Base-by-base conservation (phyloP, 2,329 filamentous ascomycete species). In the Stagonosporopsis tanaceti region DNA sequence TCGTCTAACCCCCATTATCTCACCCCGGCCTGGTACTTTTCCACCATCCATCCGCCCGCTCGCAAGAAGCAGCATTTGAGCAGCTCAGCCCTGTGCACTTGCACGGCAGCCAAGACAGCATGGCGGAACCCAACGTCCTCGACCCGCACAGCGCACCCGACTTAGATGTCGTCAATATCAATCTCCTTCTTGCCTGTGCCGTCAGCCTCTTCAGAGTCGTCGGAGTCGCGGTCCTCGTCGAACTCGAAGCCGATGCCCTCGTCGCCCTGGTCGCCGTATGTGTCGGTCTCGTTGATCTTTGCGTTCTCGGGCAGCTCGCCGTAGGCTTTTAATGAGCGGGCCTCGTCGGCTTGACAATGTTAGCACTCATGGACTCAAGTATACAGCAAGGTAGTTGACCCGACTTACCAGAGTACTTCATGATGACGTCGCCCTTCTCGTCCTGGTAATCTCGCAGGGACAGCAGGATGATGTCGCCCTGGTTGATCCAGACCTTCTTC, bases 241-340 rank as follows among this genome's bases (percentile, higher is more conserved):
- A 98, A 98, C 83, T 98, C 95, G 84, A 99, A 97, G 81, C 95
- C 95, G 82, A 91, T 92, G 75, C 97, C 75, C 79, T 95, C 94
- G 78, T 96, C 90, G 79, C 93, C 93, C 78, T 93, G 91, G 79
- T 93, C 91, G 74, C 92, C 87, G 76, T 87, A 96, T 45, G 92
- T 96, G 80, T 98, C 95, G 65, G 93, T 97, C 87, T 99, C 95
- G 87, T 99, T 99, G 87, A 99, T 99, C 90, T 98, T 98, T 78
- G 95, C 95, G 74, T 88, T 91, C 82, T 98, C 95, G 69, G 95
- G 95, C 60, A 99, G 85, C 81, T 99, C 95, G 79, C 95, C 95
- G 80, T 98, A 98, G 62, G 93, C 92, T 84, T 98, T 98, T 74
- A 99, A 87, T 68, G 88, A 91, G 76, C 95, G 89, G 72, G 95